These are phyloP conservation scores for Biscutella laevigata DNA, from an alignment of 441 rosid species.

Conservation along the genomic window DNA sequence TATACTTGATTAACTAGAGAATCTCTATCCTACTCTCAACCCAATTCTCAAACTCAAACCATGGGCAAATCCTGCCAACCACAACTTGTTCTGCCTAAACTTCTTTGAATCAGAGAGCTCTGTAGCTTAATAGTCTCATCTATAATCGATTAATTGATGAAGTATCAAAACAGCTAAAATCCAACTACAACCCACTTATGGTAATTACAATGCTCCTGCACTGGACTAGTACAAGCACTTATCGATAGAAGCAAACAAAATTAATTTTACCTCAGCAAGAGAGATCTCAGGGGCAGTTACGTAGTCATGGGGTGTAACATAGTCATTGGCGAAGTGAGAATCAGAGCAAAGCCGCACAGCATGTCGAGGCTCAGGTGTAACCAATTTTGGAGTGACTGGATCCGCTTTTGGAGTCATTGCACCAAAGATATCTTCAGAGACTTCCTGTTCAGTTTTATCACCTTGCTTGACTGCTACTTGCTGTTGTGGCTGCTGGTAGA, in stretches of 20 bases:
- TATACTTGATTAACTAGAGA: background rate
- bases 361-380: slow-evolving; percentile 57
- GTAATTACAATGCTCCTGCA: background rate
- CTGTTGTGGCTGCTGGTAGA: slow-evolving; percentile 70
- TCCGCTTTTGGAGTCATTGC: slow-evolving; percentile 37
- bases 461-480: slow-evolving; percentile 30
- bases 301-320: slow-evolving; percentile 16
- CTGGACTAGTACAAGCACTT: background rate
- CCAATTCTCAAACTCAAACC: background rate
- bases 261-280: slow-evolving; percentile 40
- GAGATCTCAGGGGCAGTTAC: slow-evolving; percentile 18
- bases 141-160: background rate
- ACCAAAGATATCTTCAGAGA: slow-evolving; percentile 31
- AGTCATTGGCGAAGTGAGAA: slow-evolving; percentile 26
- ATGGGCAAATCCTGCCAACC: background rate
- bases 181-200: background rate
- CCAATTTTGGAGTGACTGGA: slow-evolving; percentile 66
- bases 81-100: background rate
- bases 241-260: slow-evolving; percentile 3
- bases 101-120: background rate
- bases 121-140: background rate
- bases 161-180: background rate
- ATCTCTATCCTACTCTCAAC: background rate
- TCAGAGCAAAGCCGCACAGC: slow-evolving; percentile 33
- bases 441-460: slow-evolving; percentile 49